Base-by-base conservation (phyloP, 2,329 filamentous ascomycete species). In the Colletotrichum destructivum region DNA sequence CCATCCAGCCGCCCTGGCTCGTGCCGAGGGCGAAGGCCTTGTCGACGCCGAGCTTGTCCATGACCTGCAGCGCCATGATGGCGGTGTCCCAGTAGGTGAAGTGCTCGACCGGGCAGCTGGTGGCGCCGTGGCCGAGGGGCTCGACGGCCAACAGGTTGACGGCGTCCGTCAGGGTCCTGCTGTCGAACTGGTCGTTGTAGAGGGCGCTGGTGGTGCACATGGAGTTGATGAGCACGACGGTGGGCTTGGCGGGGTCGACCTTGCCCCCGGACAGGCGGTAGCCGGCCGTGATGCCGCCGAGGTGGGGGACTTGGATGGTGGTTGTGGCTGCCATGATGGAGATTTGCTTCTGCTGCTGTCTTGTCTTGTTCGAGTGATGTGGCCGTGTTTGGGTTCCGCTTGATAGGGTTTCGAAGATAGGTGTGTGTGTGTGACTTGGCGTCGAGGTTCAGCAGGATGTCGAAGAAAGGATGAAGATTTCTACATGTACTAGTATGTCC, bases 41-140 rank as follows among this genome's bases (percentile, higher is more conserved):
- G 21, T 81, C 62, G 35, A 88, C 81, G 2, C 82, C 81, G 3
- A 89, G 81, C 6, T 82, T 82, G 49, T 89, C 84, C 82, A 91
- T 81, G 1, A 88, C 87, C 79, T 91, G 88, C 11, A 89, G 78
- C 13, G 85, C 84, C 85, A 90, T 85, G 70, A 83, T 79, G 55
- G 87, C 87, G 3, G 86, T 80, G 76, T 89, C 87, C 87, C 87
- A 89, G 79, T 88, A 88, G 2, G 85, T 88, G 75, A 87, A 89
- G 70, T 87, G 84, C 75, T 87, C 85, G 0, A 76, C 75, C n/a
- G 77, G 65, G 66, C 76, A 81, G 66, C 77, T 79, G 1, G 86
- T 88, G 18, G 82, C 78, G 72, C 87, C 87, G 74, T 89, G 87
- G 67, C 87, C 87, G 0, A 89, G 82, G 1, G 85, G 86, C 78